Evolutionary conservation across 2,329 filamentous ascomycete species (phyloP), one percentile per base, ranked within the genome.

Genomic region (Aureobasidium sp.): DNA sequence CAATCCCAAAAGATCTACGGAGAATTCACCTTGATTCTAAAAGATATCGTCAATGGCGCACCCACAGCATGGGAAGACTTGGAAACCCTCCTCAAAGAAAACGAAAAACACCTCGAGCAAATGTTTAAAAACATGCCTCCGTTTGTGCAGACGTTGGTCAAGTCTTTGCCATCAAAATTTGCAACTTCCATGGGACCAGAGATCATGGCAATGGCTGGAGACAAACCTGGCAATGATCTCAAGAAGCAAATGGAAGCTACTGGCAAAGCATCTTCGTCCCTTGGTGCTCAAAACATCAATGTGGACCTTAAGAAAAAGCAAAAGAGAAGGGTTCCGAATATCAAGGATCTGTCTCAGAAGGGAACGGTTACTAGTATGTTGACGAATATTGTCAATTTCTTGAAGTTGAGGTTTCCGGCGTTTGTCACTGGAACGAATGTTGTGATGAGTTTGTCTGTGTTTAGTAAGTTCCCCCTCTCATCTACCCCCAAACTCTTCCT

Each of bases 61-160:
- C 94, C 94, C 3, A 97, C 93, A 0, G 94, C 94, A 3, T 96
- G 95, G 74, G 82, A 88, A 70, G 94, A 99, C 72, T 85, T 99
- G n/a, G 85, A 87, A 68, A 83, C 81, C 70, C 78, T 87, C 21
- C 77, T 87, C 65, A 84, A 79, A 10, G 83, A 85, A 61, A 83
- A 82, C n/a, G 84, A 86, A 64, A 75, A 78, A n/a, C 81, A 86
- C 65, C 73, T 88, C 21, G 82, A 86, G 68, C 81, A 82, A 65
- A 83, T 85, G 63, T 88, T 85, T 68, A 79, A 80, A 21, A 76
- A 85, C 65, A 82, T 97, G 48, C 93, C 93, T 0, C 79, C 80
- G 0, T 90, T 90, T 66, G 78, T 97, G 42, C 86, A 96, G 78
- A 95, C 91, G 72, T 82, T 97, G 37, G 89, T 97, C 66, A 89